phyloP scores from a whole-genome alignment of 176 grass and related monocot species.

The Musa beccarii region DNA sequence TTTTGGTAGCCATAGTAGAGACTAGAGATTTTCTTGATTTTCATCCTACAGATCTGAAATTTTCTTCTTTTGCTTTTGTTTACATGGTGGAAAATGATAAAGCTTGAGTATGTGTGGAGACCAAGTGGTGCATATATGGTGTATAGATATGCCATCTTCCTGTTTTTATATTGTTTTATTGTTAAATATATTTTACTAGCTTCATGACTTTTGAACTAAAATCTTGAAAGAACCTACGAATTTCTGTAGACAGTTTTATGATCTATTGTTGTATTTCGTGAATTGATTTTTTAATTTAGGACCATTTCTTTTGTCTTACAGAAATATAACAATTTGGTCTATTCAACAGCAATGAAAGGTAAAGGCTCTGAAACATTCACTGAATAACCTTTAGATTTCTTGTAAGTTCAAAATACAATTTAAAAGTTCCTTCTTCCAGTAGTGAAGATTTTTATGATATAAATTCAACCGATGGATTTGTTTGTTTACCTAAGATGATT shows the following conservation, averaged over 20 bases:
- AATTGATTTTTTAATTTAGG: background rate
- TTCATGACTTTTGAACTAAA: background rate
- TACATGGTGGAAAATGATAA: too few species aligned
- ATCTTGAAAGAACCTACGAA: background rate
- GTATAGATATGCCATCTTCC: too few species aligned
- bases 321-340: conserved; percentile 32
- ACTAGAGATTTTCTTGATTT: too few species aligned
- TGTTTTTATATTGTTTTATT: too few species aligned
- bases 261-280: conserved; percentile 2
- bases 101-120: too few species aligned
- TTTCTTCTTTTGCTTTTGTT: too few species aligned
- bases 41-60: too few species aligned
- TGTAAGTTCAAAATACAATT: background rate
- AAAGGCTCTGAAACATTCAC: background rate
- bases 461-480: background rate
- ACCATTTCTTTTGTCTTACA: conserved; percentile 23
- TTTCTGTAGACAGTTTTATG: background rate
- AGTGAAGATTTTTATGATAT: conserved; percentile 8
- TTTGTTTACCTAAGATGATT: background rate
- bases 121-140: too few species aligned
- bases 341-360: conserved; percentile 42
- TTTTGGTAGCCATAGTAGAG: too few species aligned
- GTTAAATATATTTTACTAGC: too few species aligned
- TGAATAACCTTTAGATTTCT: background rate
- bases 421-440: background rate